Base-by-base conservation (phyloP, 2,329 filamentous ascomycete species). In the Penicillium sp. region DNA sequence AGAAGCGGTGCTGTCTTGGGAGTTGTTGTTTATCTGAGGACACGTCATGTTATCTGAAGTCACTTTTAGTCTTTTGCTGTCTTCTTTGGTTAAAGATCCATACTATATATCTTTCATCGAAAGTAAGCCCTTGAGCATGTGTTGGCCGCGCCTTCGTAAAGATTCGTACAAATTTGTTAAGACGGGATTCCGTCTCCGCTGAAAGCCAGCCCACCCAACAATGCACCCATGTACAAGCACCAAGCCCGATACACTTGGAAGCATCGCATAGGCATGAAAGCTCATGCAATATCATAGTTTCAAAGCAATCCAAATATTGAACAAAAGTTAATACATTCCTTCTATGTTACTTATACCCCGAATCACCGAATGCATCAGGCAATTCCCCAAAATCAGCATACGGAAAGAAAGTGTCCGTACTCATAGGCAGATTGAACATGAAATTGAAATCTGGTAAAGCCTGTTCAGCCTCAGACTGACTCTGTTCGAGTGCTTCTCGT, bases 391-490 rank as follows among this genome's bases (percentile, higher is more conserved):
- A 48, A 31, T 60, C 51, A 16, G 49, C 47, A 38, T 51, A 56
- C 13, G 54, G 50, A 28, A 58, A 60, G 15, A 53, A 45, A 2
- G 47, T n/a, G 48, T 56, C 51, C 7, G 28, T 10, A 9, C 28
- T 29, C 9, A 59, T 34, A 13, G 57, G 57, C 24, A 49, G 36
- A 23, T 53, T 52, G 26, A 51, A 45, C 42, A 61, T 42, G 28
- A 56, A 52, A 15, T 49, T 48, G 16, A 52, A 52, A 33, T 56
- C 49, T 7, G 45, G 24, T 13, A 33, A 42, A n/a, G 33, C 36
- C n/a, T 34, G 33, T 16, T 23, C 29, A 2, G 33, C 42, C 13
- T 51, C 24, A 2, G 16, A 16, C 6, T 49, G 44, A 4, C 44
- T 39, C 13, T 43, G 46, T 9, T 55, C 56, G 49, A 51, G 41